Percentiles rank a stretch among this genome's conserved stretches.
phyloP scores from a whole-genome alignment of 192 early-diverging fungal genomes.

The Gigaspora rosea region DNA sequence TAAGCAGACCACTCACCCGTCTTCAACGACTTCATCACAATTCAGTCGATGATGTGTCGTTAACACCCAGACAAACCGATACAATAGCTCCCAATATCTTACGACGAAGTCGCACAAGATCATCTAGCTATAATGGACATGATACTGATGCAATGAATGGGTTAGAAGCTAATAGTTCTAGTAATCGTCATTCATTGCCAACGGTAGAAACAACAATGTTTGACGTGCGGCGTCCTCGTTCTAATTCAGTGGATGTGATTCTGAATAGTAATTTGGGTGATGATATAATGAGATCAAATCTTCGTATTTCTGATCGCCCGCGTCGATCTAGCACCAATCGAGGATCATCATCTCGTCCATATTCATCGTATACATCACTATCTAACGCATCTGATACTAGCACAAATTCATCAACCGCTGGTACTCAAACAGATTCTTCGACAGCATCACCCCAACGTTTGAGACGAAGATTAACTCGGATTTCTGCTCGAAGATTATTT shows the following conservation, averaged over 20 bases:
- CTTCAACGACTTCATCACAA: slow-evolving; percentile 19
- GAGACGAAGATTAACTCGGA: slow-evolving; percentile 1
- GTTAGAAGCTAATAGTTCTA: not conserved
- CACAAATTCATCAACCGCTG: not conserved
- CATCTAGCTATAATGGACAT: slow-evolving; percentile 18
- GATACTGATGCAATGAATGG: not conserved
- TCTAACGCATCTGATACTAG: not conserved
- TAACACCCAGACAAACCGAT: slow-evolving; percentile 16
- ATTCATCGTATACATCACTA: not conserved
- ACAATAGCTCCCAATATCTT: slow-evolving; percentile 9
- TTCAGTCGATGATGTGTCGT: slow-evolving; percentile 14
- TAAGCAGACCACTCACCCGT: slow-evolving; percentile 3
- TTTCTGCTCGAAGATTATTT: slow-evolving; percentile 10
- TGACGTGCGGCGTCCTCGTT: slow-evolving; percentile 1
- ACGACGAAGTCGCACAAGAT: slow-evolving; percentile 13
- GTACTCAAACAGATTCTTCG: slow-evolving; percentile 22
- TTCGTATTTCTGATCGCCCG: not conserved
- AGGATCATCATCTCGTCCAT: not conserved
- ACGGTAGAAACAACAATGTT: not conserved
- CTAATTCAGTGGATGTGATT: slow-evolving; percentile 3
- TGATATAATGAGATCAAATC: not conserved
- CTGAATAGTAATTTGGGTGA: slow-evolving; percentile 7
- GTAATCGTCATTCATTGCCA: not conserved
- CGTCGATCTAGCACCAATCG: slow-evolving; percentile 12
- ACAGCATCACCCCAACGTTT: not conserved